Evolutionary conservation across 2,329 filamentous ascomycete species (phyloP), one percentile per base, ranked within the genome.

Genomic region (Xylariaceae sp.): DNA sequence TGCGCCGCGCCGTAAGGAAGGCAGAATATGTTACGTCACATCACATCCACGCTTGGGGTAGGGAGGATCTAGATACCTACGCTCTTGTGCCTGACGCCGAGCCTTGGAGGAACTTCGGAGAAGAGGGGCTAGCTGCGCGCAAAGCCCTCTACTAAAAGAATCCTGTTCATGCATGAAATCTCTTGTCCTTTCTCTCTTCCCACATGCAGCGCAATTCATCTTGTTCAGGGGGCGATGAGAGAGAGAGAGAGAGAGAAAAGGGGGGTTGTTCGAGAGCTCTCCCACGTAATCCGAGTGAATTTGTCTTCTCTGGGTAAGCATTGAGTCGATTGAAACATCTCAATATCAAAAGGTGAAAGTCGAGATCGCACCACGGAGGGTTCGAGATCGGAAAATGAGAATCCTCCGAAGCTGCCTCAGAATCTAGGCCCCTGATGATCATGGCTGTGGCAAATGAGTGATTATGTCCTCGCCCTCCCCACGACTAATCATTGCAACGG

Each of bases 111-210:
- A 45, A 45, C 10, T 45, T 60, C 18, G 54, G 55, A 55, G 37
- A 23, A 49, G 47, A 50, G 53, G 42, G 47, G 48, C 30, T 10
- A 10, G 37, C 11, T 42, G 7, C 23, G 23, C 23, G 23, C 37
- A 42, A 57, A 47, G 51, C 34, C 37, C 50, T 34, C 51, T 9
- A 42, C 51, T 9, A 42, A 52, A 60, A 52, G 58, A 54, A 37
- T 60, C 53, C 37, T 13, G 37, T 42, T n/a, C 42, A n/a, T 45
- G 42, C 42, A 45, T 45, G 42, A 13, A 45, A n/a, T 45, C 42
- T n/a, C 13, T 13, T 45, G 1, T 3, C n/a, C n/a, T 45, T n/a
- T n/a, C 42, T 45, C 37, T 42, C 13, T 42, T 42, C 37, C 11
- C 37, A 11, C 11, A 13, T 42, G 37, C 11, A 42, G 37, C 37